phyloP scores from a whole-genome alignment of 1,284 basidiomycete species.

The Puccinia hordei region DNA sequence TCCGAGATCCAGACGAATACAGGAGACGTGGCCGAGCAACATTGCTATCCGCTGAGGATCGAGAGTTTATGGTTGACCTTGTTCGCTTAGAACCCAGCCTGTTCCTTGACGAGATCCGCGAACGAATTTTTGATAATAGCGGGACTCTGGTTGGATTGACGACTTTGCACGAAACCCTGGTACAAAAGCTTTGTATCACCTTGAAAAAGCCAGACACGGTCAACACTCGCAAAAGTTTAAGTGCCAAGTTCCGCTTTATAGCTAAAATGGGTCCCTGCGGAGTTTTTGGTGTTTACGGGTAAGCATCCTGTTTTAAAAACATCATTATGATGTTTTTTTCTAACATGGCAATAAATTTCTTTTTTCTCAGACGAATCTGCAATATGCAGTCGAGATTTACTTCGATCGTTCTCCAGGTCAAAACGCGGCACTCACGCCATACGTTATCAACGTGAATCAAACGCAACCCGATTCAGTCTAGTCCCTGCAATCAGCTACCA shows the following conservation, averaged over 20 bases:
- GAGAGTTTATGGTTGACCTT: neutral
- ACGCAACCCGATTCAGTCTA: too few relatives aligned
- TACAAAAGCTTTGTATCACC: neutral
- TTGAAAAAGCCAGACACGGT: conserved; percentile 1
- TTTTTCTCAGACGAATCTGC: too few relatives aligned
- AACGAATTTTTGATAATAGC: neutral
- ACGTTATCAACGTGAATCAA: too few relatives aligned
- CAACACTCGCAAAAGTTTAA: neutral
- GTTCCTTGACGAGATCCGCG: conserved; percentile 11
- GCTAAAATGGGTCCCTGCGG: neutral
- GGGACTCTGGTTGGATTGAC: neutral
- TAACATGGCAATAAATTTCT: too few relatives aligned
- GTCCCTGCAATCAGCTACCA: too few relatives aligned
- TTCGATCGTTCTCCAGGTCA: too few relatives aligned
- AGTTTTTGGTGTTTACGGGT: neutral
- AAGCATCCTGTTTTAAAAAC: neutral
- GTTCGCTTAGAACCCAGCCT: neutral
- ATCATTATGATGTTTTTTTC: too few relatives aligned
- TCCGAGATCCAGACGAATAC: conserved; percentile 9
- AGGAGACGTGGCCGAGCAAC: neutral
- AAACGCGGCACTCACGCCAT: too few relatives aligned
- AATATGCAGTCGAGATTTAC: too few relatives aligned
- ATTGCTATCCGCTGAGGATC: neutral
- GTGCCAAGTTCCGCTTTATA: neutral
- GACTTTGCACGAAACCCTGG: neutral